Base-by-base conservation (phyloP, 2,329 filamentous ascomycete genomes). In the Graphilbum fragrans region DNA sequence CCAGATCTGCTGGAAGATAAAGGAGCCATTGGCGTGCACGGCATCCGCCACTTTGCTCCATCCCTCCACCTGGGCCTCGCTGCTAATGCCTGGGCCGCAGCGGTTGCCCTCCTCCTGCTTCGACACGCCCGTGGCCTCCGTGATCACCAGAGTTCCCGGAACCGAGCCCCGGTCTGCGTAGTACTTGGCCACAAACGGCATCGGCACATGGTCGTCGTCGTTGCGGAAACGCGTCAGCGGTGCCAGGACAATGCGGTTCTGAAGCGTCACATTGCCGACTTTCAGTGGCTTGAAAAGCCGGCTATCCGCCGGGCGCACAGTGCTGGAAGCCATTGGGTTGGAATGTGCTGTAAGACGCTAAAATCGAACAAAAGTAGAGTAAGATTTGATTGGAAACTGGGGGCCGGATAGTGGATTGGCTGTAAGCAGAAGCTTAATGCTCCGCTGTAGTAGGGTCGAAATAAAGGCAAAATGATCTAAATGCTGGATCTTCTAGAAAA, bases 1-100 rank as follows among this genome's bases (percentile, higher is more conserved):
- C 61, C 62, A 82, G 0, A 83, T 62, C 55, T 83, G 80, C n/a
- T 67, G 54, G 55, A 69, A 81, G 45, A 80, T 74, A 51, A 65
- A 71, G 32, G 65, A 67, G 34, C 74, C 74, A 48, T 75, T 72
- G 22, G 64, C 64, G 57, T 83, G 80, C 2, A 83, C 76, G 2
- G 69, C 72, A 37, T 74, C 67, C 2, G 72, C 74, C 22, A 82
- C 60, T 42, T 64, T 60, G 14, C 66, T 70, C 79, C 78, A 83
- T 0, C 64, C 70, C 1, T 63, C 63, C 36, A 73, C 63, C 48
- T 80, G 76, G 19, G 60, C 64, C 1, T 64, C 55, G 34, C 56
- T 68, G 49, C 65, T 79, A 50, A 82, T 71, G 1, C 74, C 76
- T 0, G 79, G 77, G 0, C 69, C 66, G 41, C 74, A 69, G 32